Base-by-base conservation (phyloP, 106 monocot species). In the Dendrobium officinale region DNA sequence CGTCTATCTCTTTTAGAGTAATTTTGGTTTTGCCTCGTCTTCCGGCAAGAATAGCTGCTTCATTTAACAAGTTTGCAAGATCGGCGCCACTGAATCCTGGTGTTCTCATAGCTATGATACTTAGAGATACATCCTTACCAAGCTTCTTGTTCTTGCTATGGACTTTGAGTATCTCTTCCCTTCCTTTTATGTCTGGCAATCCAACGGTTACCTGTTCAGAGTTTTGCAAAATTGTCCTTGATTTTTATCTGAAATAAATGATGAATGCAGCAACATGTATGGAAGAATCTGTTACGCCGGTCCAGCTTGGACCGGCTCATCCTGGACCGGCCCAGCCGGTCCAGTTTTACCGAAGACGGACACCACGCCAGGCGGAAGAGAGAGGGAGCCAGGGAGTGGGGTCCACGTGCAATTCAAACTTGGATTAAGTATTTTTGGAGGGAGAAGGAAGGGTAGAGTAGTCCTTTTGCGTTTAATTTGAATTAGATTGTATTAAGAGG, bases 1-100 rank as follows among this genome's bases (percentile, higher is more conserved):
- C 89, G 77, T 92, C 92, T 20, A 92, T 92, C 61, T 92, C 89
- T 67, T 84, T 84, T 8, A 66, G 64, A 27, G 86, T 85, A 70
- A 92, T 92, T 59, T 72, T 88, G 20, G 84, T 72, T 80, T 88
- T 90, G 16, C 89, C 89, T 83, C 89, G 82, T 77, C 92, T 84
- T 78, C 92, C 92, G 44, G 89, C 89, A 56, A 92, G 92, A 75
- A 92, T 89, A n/a, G 92, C 92, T 9, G 89, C 92, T 79, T 92
- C 92, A 79, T 92, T 92, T 86, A 92, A 89, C 18, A 92, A 87
- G 73, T 92, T 92, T 79, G 92, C 92, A 41, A 92, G 79, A 86
- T 92, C 92, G 26, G 89, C 92, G 61, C 92, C 92, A 74, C 89
- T 92, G 81, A 92, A 92, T 29, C 92, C 92, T 19, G 92, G 88